Evolutionary conservation across 2,329 filamentous ascomycete genomes (phyloP).

Genomic region (Sporothrix curviconia): DNA sequence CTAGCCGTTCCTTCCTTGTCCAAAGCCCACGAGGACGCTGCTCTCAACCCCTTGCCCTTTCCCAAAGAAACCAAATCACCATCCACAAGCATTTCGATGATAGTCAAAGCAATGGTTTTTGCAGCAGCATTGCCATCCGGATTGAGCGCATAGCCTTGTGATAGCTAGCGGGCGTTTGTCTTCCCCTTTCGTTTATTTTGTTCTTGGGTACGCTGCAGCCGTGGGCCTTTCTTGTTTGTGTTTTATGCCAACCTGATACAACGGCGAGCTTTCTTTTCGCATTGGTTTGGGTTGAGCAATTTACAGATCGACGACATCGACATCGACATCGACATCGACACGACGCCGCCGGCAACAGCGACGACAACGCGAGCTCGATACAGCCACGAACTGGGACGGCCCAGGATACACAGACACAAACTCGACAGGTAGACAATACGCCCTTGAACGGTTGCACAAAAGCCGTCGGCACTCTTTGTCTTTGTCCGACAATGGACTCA

Average conservation of each 20-base stretch:
- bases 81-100: no score
- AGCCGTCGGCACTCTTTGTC: no score
- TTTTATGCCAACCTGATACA: neutral
- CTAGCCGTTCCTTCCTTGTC: neutral
- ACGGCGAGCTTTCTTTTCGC: constrained; percentile 2
- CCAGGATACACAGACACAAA: neutral
- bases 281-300: neutral
- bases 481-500: constrained; percentile 13
- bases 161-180: neutral
- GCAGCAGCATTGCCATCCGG: neutral
- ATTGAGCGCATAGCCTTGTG: constrained; percentile 7
- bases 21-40: no score
- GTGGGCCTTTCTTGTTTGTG: neutral
- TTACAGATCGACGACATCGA: neutral
- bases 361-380: neutral
- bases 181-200: neutral
- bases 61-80: no score
- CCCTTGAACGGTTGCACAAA: no score
- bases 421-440: neutral
- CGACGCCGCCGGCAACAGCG: neutral
- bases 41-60: no score
- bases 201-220: neutral
- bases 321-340: neutral
- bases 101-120: constrained; percentile 1
- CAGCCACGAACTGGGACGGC: neutral